These are phyloP conservation scores for Coccomyxa sp. DNA, from an alignment of 139 green algal genomes.

Conservation along the genomic window DNA sequence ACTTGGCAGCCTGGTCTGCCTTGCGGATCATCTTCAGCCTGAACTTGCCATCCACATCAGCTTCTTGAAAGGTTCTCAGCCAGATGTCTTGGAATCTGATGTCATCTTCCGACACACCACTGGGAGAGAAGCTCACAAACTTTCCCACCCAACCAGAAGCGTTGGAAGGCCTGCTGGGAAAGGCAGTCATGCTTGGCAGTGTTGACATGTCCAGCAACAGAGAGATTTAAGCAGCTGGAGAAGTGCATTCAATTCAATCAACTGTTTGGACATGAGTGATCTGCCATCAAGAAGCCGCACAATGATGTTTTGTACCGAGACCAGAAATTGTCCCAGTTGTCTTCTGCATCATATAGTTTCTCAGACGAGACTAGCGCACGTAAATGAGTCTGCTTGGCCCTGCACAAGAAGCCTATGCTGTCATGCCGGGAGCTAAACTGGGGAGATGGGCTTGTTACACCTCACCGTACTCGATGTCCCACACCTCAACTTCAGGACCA, in stretches of 20 bases:
- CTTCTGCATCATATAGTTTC: background rate
- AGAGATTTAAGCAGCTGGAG: too few species aligned
- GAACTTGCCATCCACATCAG: background rate
- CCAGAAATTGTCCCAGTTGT: background rate
- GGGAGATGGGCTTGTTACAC: too few species aligned
- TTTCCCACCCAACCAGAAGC: slow-evolving; percentile 2
- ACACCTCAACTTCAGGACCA: too few species aligned
- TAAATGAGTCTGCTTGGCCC: too few species aligned
- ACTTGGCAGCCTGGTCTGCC: background rate
- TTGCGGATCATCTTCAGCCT: slow-evolving; percentile 3
- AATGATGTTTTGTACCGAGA: background rate
- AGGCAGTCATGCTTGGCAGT: background rate
- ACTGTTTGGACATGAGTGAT: background rate
- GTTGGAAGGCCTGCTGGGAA: background rate
- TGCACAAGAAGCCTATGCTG: too few species aligned
- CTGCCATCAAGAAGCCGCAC: background rate
- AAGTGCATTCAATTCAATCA: too few species aligned
- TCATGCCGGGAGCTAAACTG: too few species aligned
- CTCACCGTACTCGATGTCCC: too few species aligned
- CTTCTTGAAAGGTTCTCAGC: background rate
- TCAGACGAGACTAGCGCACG: too few species aligned
- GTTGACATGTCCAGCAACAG: too few species aligned
- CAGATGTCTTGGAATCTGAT: slow-evolving; percentile 4
- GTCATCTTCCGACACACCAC: background rate
- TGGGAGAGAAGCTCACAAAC: background rate